These are phyloP conservation scores for Diaporthe helianthi DNA, from an alignment of 2,329 filamentous ascomycete genomes.

Conservation along the genomic window DNA sequence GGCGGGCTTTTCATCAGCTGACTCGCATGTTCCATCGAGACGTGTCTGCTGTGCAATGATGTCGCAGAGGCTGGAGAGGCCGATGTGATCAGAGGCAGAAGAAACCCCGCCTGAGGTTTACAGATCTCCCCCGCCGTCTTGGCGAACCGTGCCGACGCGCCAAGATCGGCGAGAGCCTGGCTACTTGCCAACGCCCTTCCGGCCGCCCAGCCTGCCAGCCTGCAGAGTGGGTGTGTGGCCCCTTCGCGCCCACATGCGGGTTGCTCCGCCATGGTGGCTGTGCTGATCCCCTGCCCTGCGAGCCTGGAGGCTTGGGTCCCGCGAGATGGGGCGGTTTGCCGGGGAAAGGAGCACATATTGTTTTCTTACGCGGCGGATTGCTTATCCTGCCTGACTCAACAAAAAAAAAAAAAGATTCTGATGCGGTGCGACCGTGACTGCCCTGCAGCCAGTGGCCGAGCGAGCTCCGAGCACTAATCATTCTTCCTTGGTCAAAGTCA, in stretches of 20 bases:
- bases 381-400: conserved; percentile 19
- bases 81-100: conserved; percentile 7
- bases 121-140: conserved; percentile 26
- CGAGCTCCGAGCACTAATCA: conserved; percentile 13
- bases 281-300: conserved; percentile 22
- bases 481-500: conserved; percentile 21
- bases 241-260: conserved; percentile 20
- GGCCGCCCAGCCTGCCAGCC: conserved; percentile 23
- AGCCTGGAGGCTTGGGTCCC: conserved; percentile 16
- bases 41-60: conserved; percentile 8
- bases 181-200: conserved; percentile 22
- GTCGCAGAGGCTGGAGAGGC: conserved; percentile 4
- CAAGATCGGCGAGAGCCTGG: conserved; percentile 25
- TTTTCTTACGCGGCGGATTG: conserved; percentile 3
- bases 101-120: conserved; percentile 7
- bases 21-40: conserved; percentile 5
- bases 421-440: conserved; percentile 23
- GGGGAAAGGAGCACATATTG: neutral
- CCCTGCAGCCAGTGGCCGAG: conserved; percentile 20
- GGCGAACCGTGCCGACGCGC: conserved; percentile 23
- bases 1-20: neutral
- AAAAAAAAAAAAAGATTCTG: conserved; percentile 22
- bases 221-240: conserved; percentile 22
- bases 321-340: conserved; percentile 19
- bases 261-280: conserved; percentile 24